Base-by-base conservation (phyloP, 129 eudicot genomes). In the Sambucus nigra region DNA sequence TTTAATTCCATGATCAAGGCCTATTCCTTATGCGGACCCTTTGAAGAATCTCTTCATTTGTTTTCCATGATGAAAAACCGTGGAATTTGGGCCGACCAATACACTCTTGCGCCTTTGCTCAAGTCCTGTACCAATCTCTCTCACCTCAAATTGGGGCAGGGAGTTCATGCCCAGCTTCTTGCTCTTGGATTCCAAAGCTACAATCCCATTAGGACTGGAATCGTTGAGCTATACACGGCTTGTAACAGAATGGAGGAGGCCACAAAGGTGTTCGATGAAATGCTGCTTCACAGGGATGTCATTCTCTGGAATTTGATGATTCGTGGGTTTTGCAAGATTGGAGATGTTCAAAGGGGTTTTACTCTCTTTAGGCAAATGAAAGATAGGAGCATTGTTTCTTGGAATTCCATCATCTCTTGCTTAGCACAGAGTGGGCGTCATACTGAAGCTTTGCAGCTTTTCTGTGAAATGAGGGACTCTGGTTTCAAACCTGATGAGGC, bases 1-100 rank as follows among this genome's bases (percentile, higher is more conserved):
- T 88, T 70, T 67, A 88, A 88, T 59, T 70, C 97, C 49, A 78
- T 88, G 69, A 84, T 84, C 80, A 88, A 84, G 63, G 93, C 69
- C 25, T 71, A 78, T 72, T 88, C 97, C 13, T 32, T 78, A 8
- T 66, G 59, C 39, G 71, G 72, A 6, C 88, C 82, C n/a, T 75
- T 53, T 52, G 66, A 55, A 25, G 60, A 47, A 1, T 78, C 95
- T 9, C 9, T 88, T 7, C 24, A 55, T 1, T 38, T 73, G 21
- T 88, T 80, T 26, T 61, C 53, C 33, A 13, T 38, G 55, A 84
- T 88, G 97, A 84, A 75, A 42, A 67, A 40, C 4, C 70, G 57
- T 7, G 76, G 88, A 15, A 79, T 88, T 66, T 80, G 87, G 87
- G 78, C 97, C 10, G 76, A 88, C 24, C 83, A 88, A 19, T 80